Percentiles rank a stretch among this genome's conserved stretches.
These are phyloP conservation scores for Rhodotorula paludigena DNA, from an alignment of 768 basidiomycete species.

Conservation along the genomic window DNA sequence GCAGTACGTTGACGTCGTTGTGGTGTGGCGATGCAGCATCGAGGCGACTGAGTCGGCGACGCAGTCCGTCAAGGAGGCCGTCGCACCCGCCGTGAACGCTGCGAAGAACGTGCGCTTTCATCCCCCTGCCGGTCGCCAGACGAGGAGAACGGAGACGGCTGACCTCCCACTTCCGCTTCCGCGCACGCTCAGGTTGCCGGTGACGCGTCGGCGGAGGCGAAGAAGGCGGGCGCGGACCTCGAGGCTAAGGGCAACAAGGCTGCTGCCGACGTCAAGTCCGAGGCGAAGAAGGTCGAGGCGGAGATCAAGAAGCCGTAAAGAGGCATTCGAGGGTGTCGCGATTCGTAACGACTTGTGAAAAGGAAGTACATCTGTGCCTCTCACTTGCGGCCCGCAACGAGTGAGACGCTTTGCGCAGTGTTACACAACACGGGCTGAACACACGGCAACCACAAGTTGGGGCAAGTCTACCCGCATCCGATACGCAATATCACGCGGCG, in stretches of 20 bases:
- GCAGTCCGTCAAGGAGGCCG: constrained; percentile 1
- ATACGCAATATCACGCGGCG: too few species aligned
- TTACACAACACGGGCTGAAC: constrained; percentile 23
- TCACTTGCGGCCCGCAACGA: not conserved
- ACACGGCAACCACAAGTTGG: too few species aligned
- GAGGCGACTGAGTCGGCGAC: not conserved
- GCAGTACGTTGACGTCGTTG: too few species aligned
- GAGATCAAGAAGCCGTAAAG: not conserved
- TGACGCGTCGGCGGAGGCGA: constrained; percentile 36
- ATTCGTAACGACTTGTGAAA: not conserved
- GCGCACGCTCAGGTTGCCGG: not conserved
- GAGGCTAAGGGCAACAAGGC: constrained; percentile 35
- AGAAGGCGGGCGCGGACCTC: constrained; percentile 39
- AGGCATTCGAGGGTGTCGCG: not conserved
- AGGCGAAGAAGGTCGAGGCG: not conserved
- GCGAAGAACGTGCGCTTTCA: not conserved
- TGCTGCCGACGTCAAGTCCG: not conserved
- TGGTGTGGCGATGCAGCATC: too few species aligned
- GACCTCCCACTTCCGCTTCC: not conserved
- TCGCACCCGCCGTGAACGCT: not conserved
- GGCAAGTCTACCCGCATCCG: not conserved
- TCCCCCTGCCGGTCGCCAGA: not conserved
- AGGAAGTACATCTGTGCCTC: too few species aligned
- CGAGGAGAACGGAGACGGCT: too few species aligned
- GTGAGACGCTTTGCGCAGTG: not conserved